Percentiles rank a stretch among this genome's conserved stretches.
These are phyloP conservation scores for Penicillium frequentans DNA, from an alignment of 2,329 filamentous ascomycete species.

Conservation along the genomic window DNA sequence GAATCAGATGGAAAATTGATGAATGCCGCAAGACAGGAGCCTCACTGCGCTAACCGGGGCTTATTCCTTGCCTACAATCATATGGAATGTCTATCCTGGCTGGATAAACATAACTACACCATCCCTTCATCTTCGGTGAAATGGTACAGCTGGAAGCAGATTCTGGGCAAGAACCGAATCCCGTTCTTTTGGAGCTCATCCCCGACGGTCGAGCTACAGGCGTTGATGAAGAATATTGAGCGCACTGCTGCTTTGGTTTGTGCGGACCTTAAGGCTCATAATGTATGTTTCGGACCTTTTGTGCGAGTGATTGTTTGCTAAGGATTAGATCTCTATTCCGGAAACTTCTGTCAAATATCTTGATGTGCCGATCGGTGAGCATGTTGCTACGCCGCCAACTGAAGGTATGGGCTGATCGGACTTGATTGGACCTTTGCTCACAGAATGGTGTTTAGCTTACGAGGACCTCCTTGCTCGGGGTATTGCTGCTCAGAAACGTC, in stretches of 20 bases:
- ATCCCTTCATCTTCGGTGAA: constrained; percentile 6
- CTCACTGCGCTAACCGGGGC: constrained; percentile 8
- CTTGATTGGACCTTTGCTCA: not conserved
- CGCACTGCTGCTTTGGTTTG: constrained; percentile 6
- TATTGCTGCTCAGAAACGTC: not conserved
- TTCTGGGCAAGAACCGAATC: constrained; percentile 6
- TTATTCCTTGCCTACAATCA: constrained; percentile 13
- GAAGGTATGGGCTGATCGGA: not conserved
- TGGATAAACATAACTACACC: constrained; percentile 11
- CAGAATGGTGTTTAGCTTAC: not conserved
- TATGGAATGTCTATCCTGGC: constrained; percentile 12
- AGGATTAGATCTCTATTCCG: constrained; percentile 2
- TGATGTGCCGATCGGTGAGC: not conserved
- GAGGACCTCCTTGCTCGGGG: not conserved
- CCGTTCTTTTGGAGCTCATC: constrained; percentile 1
- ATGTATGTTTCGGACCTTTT: not conserved
- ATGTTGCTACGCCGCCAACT: not conserved
- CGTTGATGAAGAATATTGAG: constrained; percentile 1
- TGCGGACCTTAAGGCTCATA: constrained; percentile 6
- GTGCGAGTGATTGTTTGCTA: not conserved
- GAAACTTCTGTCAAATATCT: constrained; percentile 1
- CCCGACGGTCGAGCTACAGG: constrained; percentile 2
- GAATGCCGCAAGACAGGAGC: constrained; percentile 6
- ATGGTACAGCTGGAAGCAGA: constrained; percentile 15
- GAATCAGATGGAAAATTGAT: constrained; percentile 16